These are phyloP conservation scores for Starmerella apis DNA, from an alignment of 805 yeast genomes.

Conservation along the genomic window DNA sequence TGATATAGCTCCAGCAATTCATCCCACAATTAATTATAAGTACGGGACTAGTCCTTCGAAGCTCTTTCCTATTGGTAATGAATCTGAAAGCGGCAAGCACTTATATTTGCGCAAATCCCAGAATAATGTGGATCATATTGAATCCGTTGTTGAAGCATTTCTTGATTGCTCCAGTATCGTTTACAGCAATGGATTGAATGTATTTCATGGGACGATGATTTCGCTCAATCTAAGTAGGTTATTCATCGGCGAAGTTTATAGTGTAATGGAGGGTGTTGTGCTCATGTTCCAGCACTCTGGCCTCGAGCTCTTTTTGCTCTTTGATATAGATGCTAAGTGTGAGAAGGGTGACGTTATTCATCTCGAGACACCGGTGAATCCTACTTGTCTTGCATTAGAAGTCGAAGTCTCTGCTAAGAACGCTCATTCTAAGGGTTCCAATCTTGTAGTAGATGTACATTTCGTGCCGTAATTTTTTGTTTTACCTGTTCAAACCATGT, in stretches of 20 bases:
- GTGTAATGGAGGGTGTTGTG: slow-evolving; percentile 67
- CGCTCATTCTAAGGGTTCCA: slow-evolving; percentile 70
- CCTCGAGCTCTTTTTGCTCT: slow-evolving; percentile 26
- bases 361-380: slow-evolving; percentile 65
- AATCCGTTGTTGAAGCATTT: slow-evolving; percentile 49
- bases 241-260: slow-evolving; percentile 71
- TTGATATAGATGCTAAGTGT: slow-evolving; percentile 37
- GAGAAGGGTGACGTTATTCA: slow-evolving; percentile 65
- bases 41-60: slow-evolving; percentile 36
- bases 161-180: slow-evolving; percentile 57
- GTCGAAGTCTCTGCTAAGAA: slow-evolving; percentile 46
- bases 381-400: slow-evolving; percentile 58
- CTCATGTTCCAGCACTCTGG: slow-evolving; percentile 47
- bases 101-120: slow-evolving; percentile 62
- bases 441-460: slow-evolving; percentile 69
- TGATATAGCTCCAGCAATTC: slow-evolving; percentile 60
- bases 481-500: slow-evolving; percentile 68
- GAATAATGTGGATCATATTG: slow-evolving; percentile 59
- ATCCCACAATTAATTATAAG: slow-evolving; percentile 65
- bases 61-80: background rate
- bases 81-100: slow-evolving; percentile 21
- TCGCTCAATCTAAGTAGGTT: slow-evolving; percentile 61
- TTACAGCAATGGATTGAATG: slow-evolving; percentile 69
- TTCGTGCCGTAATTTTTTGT: slow-evolving; percentile 89
- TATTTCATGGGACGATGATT: slow-evolving; percentile 64